Evolutionary conservation across 1,139 yeast genomes (phyloP), one percentile per base, ranked within the genome.

Genomic region (Yamadazyma spencermartinsiae): DNA sequence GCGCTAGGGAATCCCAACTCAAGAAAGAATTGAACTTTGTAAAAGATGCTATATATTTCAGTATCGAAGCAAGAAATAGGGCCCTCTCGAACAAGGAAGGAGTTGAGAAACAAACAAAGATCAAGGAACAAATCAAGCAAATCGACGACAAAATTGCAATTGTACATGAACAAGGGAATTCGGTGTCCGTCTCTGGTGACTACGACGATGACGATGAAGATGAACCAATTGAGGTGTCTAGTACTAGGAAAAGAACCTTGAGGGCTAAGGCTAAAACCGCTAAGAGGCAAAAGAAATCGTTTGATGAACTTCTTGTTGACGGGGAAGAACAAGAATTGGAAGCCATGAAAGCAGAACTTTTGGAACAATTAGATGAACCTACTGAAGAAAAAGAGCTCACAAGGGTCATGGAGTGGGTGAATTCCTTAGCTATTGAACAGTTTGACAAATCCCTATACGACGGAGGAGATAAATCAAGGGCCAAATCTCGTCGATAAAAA

Each of bases 1-100:
- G 98, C 3, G 68, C 66, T 37, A 70, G 96, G 33, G 98, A 92
- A 55, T 71, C 80, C 8, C 71, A 66, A 29, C 69, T 92, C 33
- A 63, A 76, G 27, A 82, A 82, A 46, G 96, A 87, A 52, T 60
- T 89, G 37, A 48, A 60, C 8, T 62, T 64, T 4, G 71, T 80
- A 6, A 74, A 77, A 47, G 82, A 76, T 9, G 73, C 76, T 14
- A 74, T 90, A 13, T 55, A 60, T 15, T 65, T 72, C 10, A 76
- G 89, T 51, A 76, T 86, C 55, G 66, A 63, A 13, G 77, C 87
- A 1, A 74, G 96, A 47, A 63, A 70, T 38, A 77, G 69, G 44
- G 79, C 80, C 8, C 62, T 76, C 38, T 69, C 63, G 43, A 48
- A 72, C 28, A 76, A 72, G 35, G 62, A 57, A 24, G 50, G 55